phyloP scores from a whole-genome alignment of 2,329 filamentous ascomycete species.

The Aplosporella prunicola region DNA sequence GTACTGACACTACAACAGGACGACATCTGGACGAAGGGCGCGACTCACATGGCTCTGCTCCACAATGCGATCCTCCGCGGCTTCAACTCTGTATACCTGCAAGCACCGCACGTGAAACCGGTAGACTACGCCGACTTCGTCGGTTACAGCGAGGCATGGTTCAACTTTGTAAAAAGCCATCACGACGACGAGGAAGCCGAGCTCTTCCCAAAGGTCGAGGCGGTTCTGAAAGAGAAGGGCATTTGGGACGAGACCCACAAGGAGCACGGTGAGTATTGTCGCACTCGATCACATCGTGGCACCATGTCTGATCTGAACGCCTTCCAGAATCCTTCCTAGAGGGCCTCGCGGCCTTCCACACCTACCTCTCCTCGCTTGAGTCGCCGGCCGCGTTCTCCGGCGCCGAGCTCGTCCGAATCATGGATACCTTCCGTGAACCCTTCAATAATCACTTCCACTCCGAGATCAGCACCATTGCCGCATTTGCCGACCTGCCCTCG shows the following conservation, averaged over 20 bases:
- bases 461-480: constrained; percentile 25
- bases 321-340: constrained; percentile 21
- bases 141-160: constrained; percentile 27
- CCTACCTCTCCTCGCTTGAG: constrained; percentile 18
- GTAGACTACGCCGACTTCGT: constrained; percentile 27
- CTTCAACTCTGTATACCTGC: constrained; percentile 33
- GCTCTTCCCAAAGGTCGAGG: constrained; percentile 26
- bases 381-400: constrained; percentile 18
- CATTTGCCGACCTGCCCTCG: constrained; percentile 38
- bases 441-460: constrained; percentile 25
- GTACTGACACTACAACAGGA: constrained; percentile 12
- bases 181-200: constrained; percentile 29
- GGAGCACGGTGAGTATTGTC: constrained; percentile 26
- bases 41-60: constrained; percentile 29
- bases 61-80: constrained; percentile 33
- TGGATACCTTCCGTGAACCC: constrained; percentile 20
- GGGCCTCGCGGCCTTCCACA: constrained; percentile 18
- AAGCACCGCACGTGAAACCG: constrained; percentile 24
- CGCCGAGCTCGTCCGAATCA: constrained; percentile 18
- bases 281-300: too few species aligned
- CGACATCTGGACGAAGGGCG: constrained; percentile 26
- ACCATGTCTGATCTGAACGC: constrained; percentile 4
- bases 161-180: constrained; percentile 25
- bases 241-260: constrained; percentile 24
- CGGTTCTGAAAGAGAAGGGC: constrained; percentile 19